Conservation (phyloP, 2,329 filamentous ascomycete species). For the Exophiala bonariae region DNA sequence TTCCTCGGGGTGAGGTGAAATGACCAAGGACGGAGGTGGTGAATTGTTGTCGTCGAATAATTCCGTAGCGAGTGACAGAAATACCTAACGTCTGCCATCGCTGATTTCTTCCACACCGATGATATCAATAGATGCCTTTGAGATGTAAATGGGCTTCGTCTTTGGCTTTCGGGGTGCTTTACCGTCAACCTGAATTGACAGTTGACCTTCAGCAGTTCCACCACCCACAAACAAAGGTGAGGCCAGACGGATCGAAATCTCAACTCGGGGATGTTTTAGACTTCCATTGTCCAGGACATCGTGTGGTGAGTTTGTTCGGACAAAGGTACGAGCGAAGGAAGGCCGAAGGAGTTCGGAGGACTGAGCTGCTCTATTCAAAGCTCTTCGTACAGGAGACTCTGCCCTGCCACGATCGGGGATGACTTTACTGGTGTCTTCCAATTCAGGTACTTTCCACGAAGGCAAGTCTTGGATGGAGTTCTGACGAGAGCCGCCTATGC, state of each 20-base stretch:
- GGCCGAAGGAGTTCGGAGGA: conserved; percentile 42
- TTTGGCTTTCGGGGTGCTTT: conserved; percentile 43
- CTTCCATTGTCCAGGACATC: conserved; percentile 52
- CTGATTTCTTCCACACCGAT: conserved; percentile 54
- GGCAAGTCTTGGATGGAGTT: conserved; percentile 26
- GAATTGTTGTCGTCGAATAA: conserved; percentile 52
- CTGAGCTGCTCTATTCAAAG: conserved; percentile 42
- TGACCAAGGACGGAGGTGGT: conserved; percentile 52
- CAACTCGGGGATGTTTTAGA: conserved; percentile 50
- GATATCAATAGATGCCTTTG: conserved; percentile 52
- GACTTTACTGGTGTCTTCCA: conserved; percentile 26
- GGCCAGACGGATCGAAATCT: conserved; percentile 50
- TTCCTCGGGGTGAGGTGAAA: conserved; percentile 39
- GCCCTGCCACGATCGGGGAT: conserved; percentile 48
- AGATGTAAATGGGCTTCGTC: conserved; percentile 45
- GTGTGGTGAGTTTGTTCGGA: conserved; percentile 45
- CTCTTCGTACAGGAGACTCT: conserved; percentile 50
- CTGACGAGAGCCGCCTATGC: conserved; percentile 16
- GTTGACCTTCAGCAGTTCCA: conserved; percentile 53
- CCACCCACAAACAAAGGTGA: conserved; percentile 57
- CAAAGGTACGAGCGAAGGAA: conserved; percentile 50
- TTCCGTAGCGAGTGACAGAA: conserved; percentile 53
- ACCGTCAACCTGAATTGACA: conserved; percentile 47
- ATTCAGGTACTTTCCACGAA: conserved; percentile 24
- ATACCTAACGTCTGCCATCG: conserved; percentile 47